A percentile compares a stretch with the other conserved stretches of the same genome.
Conservation (phyloP, 805 yeast genomes). For the Wickerhamiella kurtzmanii region DNA sequence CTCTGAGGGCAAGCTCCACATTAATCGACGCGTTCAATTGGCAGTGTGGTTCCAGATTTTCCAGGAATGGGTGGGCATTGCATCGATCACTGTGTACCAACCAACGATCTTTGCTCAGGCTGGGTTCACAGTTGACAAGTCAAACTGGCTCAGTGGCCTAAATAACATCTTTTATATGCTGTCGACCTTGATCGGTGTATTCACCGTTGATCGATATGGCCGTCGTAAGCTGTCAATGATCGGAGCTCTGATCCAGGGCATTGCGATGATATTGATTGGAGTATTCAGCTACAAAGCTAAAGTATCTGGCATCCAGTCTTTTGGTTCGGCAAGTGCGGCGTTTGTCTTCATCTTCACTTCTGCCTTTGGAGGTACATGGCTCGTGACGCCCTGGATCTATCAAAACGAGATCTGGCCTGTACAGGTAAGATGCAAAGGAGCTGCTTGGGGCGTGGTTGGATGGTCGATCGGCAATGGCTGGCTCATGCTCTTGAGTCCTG, state of each 20-base stretch:
- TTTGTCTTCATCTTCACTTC: slow-evolving; percentile 38
- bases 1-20: slow-evolving; percentile 27
- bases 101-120: slow-evolving; percentile 11
- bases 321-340: slow-evolving; percentile 14
- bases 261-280: slow-evolving; percentile 32
- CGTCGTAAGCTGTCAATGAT: slow-evolving; percentile 47
- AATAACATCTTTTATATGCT: slow-evolving; percentile 39
- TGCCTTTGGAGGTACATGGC: slow-evolving; percentile 40
- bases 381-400: slow-evolving; percentile 51
- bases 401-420: slow-evolving; percentile 53
- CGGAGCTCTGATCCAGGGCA: slow-evolving; percentile 34
- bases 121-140: slow-evolving; percentile 7
- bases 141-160: slow-evolving; percentile 13
- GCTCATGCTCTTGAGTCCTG: slow-evolving; percentile 51
- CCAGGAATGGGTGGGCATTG: slow-evolving; percentile 62
- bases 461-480: slow-evolving; percentile 50
- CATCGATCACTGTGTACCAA: slow-evolving; percentile 34
- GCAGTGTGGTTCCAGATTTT: slow-evolving; percentile 37
- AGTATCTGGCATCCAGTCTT: slow-evolving; percentile 36
- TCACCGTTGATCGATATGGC: slow-evolving; percentile 60
- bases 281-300: slow-evolving; percentile 35
- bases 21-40: not conserved
- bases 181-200: slow-evolving; percentile 69
- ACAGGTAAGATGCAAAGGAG: slow-evolving; percentile 37
- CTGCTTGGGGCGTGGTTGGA: slow-evolving; percentile 37